These are phyloP conservation scores for Amesomyces nigricolor DNA, from an alignment of 2,329 filamentous ascomycete genomes.

Conservation along the genomic window DNA sequence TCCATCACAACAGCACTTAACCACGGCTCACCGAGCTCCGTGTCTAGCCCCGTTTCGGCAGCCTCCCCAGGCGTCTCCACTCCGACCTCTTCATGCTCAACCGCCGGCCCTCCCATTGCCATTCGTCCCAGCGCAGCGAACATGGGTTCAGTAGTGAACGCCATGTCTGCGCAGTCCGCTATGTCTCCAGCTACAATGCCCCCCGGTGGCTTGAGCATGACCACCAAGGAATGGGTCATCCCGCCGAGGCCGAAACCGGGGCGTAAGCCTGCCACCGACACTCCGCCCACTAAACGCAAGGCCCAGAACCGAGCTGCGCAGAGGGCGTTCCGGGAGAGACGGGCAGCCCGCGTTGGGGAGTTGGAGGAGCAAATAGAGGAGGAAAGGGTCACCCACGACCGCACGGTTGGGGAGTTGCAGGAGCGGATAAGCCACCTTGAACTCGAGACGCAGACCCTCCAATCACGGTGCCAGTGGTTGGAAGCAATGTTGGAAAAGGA, in stretches of 20 bases:
- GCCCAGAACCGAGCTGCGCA: slow-evolving; percentile 92
- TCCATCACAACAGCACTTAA: slow-evolving; percentile 17
- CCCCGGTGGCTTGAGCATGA: slow-evolving; percentile 47
- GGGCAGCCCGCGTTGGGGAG: slow-evolving; percentile 77
- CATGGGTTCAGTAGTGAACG: slow-evolving; percentile 30
- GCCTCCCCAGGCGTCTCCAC: slow-evolving; percentile 23
- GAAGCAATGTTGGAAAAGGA: slow-evolving; percentile 60
- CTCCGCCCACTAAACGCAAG: slow-evolving; percentile 87
- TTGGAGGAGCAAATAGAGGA: slow-evolving; percentile 62
- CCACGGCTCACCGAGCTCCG: slow-evolving; percentile 16
- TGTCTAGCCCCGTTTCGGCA: slow-evolving; percentile 24
- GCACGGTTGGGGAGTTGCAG: slow-evolving; percentile 51
- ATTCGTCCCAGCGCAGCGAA: slow-evolving; percentile 25
- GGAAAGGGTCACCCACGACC: slow-evolving; percentile 51
- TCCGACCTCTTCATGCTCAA: slow-evolving; percentile 19
- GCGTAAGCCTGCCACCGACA: slow-evolving; percentile 88
- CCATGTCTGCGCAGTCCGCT: slow-evolving; percentile 45
- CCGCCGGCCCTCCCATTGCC: slow-evolving; percentile 22
- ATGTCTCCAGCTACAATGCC: slow-evolving; percentile 39
- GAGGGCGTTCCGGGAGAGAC: slow-evolving; percentile 79
- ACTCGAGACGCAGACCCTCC: slow-evolving; percentile 60
- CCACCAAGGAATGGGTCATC: slow-evolving; percentile 79
- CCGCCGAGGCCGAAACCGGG: slow-evolving; percentile 83
- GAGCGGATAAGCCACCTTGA: slow-evolving; percentile 57
- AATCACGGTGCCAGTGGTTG: slow-evolving; percentile 54